Base-by-base conservation (phyloP, 371 early-diverging fungal species). In the Blakeslea trispora region DNA sequence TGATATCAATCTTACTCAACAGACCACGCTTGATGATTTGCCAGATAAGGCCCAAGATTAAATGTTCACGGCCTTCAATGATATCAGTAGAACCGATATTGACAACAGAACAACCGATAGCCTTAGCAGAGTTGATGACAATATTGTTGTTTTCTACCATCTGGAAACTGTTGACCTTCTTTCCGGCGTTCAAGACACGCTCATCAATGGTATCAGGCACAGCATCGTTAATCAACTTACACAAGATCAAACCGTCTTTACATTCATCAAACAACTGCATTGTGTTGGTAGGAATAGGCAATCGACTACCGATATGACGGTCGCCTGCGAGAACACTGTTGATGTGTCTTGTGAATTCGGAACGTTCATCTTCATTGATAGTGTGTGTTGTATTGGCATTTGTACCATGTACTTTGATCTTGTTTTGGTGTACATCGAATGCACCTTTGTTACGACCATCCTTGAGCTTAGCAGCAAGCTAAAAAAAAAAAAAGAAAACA, bases 71-170 rank as follows among this genome's bases (percentile, higher is more conserved):
- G 32, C 92, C 96, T 68, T 97, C 95, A 50, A 94, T 92, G 55
- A 98, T 71, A 70, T 98, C 97, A 65, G 87, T 85, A 8, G 97
- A 83, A 45, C 97, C 97, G 77, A 97, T 95, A 74, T 98, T 98
- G 55, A 97, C 94, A 24, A 97, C 95, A 44, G 84, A 86, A 71
- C 97, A 95, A 15, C 97, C 97, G 62, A 97, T 96, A 46, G 97
- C 97, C 75, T 98, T 98, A 63, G 97, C 97, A 50, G 94, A 92
- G 83, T 95, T 96, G 77, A 98, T 89, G 22, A 93, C 97, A 31
- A 97, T 88, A 68, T 96, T 96, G 82, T 95, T 93, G 81, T 98
- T 98, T 77, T 96, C 97, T n/a, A 92, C 94, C 83, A 95, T 93
- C 70, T 97, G 92, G 85, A 96, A 98, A 39, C 85, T 77, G 66